Evolutionary conservation across 2,329 filamentous ascomycete genomes (phyloP).

Genomic region (Mollisia scopiformis): DNA sequence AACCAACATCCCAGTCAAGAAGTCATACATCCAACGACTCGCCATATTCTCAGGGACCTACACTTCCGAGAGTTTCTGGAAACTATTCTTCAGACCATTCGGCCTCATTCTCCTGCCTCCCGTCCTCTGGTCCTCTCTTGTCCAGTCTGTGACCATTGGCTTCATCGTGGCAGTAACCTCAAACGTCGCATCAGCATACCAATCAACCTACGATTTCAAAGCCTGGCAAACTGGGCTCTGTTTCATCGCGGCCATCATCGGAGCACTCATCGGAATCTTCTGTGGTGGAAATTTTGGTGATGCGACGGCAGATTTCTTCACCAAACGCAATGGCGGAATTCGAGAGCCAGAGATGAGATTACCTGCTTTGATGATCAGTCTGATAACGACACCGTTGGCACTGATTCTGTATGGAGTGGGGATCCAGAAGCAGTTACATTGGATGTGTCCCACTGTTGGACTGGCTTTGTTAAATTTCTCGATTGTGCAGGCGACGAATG

Average conservation of each 20-base stretch:
- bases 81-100: constrained; percentile 43
- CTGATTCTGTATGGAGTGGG: constrained; percentile 52
- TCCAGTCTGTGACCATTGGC: constrained; percentile 42
- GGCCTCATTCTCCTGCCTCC: constrained; percentile 41
- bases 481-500: constrained; percentile 57
- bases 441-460: constrained; percentile 59
- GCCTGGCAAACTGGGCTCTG: constrained; percentile 36
- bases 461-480: constrained; percentile 59
- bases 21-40: constrained; percentile 20
- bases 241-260: constrained; percentile 24
- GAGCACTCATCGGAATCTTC: constrained; percentile 22
- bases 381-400: constrained; percentile 51
- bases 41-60: constrained; percentile 21
- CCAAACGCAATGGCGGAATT: constrained; percentile 55
- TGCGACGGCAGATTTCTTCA: constrained; percentile 40
- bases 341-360: constrained; percentile 64
- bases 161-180: constrained; percentile 54
- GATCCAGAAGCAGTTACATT: constrained; percentile 50
- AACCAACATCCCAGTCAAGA: constrained; percentile 13
- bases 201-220: constrained; percentile 45
- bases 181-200: constrained; percentile 51
- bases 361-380: constrained; percentile 53
- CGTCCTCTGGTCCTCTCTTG: constrained; percentile 34
- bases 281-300: constrained; percentile 16
- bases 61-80: constrained; percentile 39